A percentile compares a stretch with the other conserved stretches of the same genome.
phyloP scores from a whole-genome alignment of 108 stramenopile genomes.

The Stephanodiscus triporus region DNA sequence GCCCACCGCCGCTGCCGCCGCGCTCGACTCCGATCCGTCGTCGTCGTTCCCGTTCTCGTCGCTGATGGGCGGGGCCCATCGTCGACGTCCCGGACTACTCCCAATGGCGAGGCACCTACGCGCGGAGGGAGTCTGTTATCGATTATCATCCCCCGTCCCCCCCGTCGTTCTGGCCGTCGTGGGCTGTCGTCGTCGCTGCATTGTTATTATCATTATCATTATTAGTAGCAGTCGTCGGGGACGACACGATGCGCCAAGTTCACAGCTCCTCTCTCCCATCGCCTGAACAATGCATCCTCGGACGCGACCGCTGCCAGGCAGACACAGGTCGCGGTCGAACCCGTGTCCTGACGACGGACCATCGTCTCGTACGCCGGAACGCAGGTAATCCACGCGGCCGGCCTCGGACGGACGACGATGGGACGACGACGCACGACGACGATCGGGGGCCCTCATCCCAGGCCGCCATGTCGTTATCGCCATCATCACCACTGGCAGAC shows the following conservation, averaged over 20 bases:
- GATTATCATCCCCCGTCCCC: slow-evolving; percentile 12
- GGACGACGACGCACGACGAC: neutral
- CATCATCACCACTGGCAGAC: too few relatives aligned
- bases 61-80: neutral
- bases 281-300: slow-evolving; percentile 43
- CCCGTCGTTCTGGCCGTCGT: neutral
- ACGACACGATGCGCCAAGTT: slow-evolving; percentile 8
- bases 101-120: slow-evolving; percentile 31
- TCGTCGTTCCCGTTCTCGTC: slow-evolving; percentile 21
- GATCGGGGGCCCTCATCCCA: too few relatives aligned
- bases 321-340: slow-evolving; percentile 43
- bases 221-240: neutral
- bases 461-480: too few relatives aligned
- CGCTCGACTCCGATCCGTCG: too few relatives aligned
- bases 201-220: too few relatives aligned
- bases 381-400: slow-evolving; percentile 44
- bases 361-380: slow-evolving; percentile 73
- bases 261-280: slow-evolving; percentile 11
- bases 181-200: slow-evolving; percentile 13
- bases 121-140: slow-evolving; percentile 53
- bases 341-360: slow-evolving; percentile 70
- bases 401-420: too few relatives aligned
- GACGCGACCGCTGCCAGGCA: slow-evolving; percentile 50
- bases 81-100: slow-evolving; percentile 24
- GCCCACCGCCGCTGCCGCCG: slow-evolving; percentile 5